These are phyloP conservation scores for Paecilomyces sp. DNA, from an alignment of 2,329 filamentous ascomycete species.

Conservation along the genomic window DNA sequence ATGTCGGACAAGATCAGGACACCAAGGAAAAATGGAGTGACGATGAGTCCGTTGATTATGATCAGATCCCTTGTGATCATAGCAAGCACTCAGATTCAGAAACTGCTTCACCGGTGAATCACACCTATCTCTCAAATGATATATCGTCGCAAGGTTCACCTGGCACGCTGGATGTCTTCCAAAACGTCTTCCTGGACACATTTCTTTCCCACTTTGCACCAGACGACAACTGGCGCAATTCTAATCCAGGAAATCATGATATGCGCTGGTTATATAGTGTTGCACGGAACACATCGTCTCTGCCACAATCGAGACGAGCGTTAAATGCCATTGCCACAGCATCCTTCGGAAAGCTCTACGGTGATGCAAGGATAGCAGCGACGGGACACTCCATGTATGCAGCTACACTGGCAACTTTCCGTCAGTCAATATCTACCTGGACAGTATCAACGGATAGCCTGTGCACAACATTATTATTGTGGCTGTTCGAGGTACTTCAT, in stretches of 20 bases:
- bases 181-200: not conserved
- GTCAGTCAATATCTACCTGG: not conserved
- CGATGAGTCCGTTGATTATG: not conserved
- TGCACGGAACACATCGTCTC: not conserved
- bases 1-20: not conserved
- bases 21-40: not conserved
- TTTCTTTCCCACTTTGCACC: not conserved
- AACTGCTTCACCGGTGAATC: not conserved
- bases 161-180: not conserved
- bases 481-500: constrained; percentile 1
- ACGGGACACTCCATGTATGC: not conserved
- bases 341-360: not conserved
- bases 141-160: not conserved
- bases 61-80: not conserved
- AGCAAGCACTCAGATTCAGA: not conserved
- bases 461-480: not conserved
- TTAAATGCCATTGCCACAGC: not conserved
- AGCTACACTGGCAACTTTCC: not conserved
- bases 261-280: not conserved
- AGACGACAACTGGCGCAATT: not conserved
- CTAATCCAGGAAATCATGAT: not conserved
- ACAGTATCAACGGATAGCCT: constrained; percentile 1
- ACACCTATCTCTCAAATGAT: not conserved
- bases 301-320: not conserved
- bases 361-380: not conserved